Evolutionary conservation across 2,329 filamentous ascomycete genomes (phyloP), one percentile per base, ranked within the genome.

Genomic region (Aspergillus pseudotamarii): DNA sequence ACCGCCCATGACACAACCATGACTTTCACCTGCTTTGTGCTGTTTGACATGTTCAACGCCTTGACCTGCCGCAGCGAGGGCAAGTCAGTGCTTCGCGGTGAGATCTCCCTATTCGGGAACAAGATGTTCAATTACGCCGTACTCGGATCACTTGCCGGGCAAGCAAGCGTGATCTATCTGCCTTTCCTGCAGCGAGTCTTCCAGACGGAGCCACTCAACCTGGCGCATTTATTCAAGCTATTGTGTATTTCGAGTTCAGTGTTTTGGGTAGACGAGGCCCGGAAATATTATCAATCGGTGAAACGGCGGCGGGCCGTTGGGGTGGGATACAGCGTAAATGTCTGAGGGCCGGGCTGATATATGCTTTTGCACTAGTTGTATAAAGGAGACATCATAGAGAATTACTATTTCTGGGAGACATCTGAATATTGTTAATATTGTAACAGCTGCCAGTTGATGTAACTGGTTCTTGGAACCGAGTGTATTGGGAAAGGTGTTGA

Each of bases 11-110:
- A 99, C 80, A 99, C 95, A 1, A 99, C 95, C 67, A 97, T 99
- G 91, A 98, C 95, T 0, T 99, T 99, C 76, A 99, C 95, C 6
- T 97, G 94, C 80, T 99, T 99, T 75, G 95, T 99, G 53, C 87
- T 99, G 59, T 99, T 98, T 79, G 95, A 99, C 83, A 99, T 99
- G 95, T 97, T 98, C 84, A 98, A 99, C 78, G 95, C 95, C 1
- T 84, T 99, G 26, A 90, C 92, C 19, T 99, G 95, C 79, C 92
- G 95, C 55, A 96, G 91, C 9, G 94, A 97, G 75, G 89, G 87
- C 66, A 98, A 98, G 78, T 96, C 92, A 12, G 84, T 99, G 6
- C 85, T 99, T 4, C 86, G 90, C 30, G 94, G 95, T 46, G 94
- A 99, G 75, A 85, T 96, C 57, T 88, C 91, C 10, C 77, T 96